Evolutionary conservation across 1,284 basidiomycete genomes (phyloP), one percentile per base, ranked within the genome.

Genomic region (Cutaneotrichosporon arboriforme): DNA sequence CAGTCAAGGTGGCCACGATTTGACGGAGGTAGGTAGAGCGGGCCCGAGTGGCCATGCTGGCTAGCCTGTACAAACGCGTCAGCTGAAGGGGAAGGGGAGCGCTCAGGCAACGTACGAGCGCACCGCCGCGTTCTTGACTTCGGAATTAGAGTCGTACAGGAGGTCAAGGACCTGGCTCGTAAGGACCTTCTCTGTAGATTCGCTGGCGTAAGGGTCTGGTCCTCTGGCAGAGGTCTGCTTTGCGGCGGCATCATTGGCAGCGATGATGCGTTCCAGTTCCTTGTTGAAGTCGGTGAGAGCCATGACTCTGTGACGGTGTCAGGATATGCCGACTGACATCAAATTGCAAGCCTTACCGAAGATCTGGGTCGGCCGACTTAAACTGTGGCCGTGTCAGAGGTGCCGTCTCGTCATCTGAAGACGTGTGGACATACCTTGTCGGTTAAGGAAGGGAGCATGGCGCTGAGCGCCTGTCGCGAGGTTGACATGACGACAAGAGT

Each of bases 51-150:
- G 66, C 59, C 64, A 73, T 65, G 36, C 59, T 61, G 2, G 67
- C 66, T n/a, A 71, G 45, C 38, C 67, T 71, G 49, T 12, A n/a
- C 26, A 35, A 3, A 23, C 7, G 7, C 26, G 40, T 57, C 41
- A 59, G 44, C 33, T 35, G 22, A 7, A 15, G 21, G 12, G 33
- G 26, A 14, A 17, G 8, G 23, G 13, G 22, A 12, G 21, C 4
- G 10, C 26, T 7, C 10, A 5, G 26, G 5, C 26, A 23, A 60
- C 59, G 64, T 64, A 90, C 93, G 90, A 92, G 77, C 91, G 90
- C 14, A 96, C 93, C 2, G 91, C 90, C 69, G 92, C 87, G 71
- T 97, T 97, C 80, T 97, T 97, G 61, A 98, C 96, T 77, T 98
- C 94, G 14, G 90, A 90, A 65, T 96, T 97, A 75, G 85, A 85